Evolutionary conservation across 1,284 basidiomycete genomes (phyloP).

Genomic region (Cryptococcus sp.): DNA sequence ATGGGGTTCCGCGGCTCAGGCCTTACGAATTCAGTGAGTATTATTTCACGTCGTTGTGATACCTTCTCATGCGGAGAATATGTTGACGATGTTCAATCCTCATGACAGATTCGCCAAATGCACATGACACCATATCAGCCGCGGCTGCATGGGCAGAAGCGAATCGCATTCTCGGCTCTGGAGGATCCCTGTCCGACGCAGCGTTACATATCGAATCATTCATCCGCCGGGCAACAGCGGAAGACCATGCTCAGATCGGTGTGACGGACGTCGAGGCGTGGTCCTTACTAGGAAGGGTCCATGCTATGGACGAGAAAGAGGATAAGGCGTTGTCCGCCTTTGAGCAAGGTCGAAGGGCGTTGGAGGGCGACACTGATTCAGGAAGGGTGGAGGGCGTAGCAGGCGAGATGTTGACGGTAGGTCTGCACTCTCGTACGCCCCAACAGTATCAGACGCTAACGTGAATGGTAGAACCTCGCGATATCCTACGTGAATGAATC

Average conservation of each 20-base stretch:
- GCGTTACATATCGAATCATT: constrained; percentile 83
- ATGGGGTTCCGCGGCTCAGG: constrained; percentile 70
- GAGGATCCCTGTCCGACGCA: constrained; percentile 82
- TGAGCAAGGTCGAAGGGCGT: constrained; percentile 70
- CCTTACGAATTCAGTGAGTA: constrained; percentile 71
- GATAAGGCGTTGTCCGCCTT: constrained; percentile 59
- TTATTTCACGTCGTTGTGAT: background rate
- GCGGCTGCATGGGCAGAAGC: constrained; percentile 30
- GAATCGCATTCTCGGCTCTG: constrained; percentile 63
- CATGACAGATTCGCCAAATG: background rate
- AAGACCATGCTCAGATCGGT: constrained; percentile 17
- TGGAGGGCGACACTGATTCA: constrained; percentile 63
- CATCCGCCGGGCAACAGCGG: constrained; percentile 57
- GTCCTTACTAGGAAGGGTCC: constrained; percentile 88
- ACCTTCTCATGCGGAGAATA: constrained; percentile 3
- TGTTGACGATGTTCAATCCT: constrained; percentile 14
- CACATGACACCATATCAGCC: constrained; percentile 2
- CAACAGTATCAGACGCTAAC: background rate
- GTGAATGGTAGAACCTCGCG: constrained; percentile 72
- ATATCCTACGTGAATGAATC: constrained; percentile 98
- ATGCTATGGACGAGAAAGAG: constrained; percentile 90
- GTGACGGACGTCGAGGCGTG: constrained; percentile 66
- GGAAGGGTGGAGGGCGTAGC: constrained; percentile 59
- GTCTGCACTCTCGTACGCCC: constrained; percentile 38
- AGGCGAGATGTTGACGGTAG: constrained; percentile 78